Conservation (phyloP, 805 yeast genomes). For the Barnettozyma salicaria region DNA sequence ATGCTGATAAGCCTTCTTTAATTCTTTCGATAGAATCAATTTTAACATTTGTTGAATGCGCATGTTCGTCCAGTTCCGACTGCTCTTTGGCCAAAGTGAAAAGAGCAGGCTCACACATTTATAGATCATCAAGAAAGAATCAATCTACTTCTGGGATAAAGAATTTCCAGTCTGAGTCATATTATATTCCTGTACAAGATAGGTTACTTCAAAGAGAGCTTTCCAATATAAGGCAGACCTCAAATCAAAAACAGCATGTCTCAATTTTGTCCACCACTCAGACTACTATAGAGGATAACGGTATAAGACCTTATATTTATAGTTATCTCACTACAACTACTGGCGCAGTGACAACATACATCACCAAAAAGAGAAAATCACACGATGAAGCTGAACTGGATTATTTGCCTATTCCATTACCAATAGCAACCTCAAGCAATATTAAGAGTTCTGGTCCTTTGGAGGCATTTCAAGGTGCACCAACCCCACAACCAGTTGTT, state of each 20-base stretch:
- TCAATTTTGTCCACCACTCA: conserved; percentile 9
- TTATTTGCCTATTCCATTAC: conserved; percentile 27
- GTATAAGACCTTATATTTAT: conserved; percentile 20
- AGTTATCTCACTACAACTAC: conserved; percentile 10
- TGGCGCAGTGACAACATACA: neutral
- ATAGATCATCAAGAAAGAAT: conserved; percentile 42
- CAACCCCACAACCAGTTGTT: conserved; percentile 25
- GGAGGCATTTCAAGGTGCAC: too few relatives aligned
- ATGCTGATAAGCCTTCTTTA: conserved; percentile 47
- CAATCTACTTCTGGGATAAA: conserved; percentile 22
- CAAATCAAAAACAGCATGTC: conserved; percentile 10
- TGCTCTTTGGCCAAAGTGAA: conserved; percentile 57
- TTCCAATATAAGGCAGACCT: conserved; percentile 14
- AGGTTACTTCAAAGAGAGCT: conserved; percentile 26
- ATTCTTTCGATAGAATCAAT: conserved; percentile 59
- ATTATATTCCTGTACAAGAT: conserved; percentile 28
- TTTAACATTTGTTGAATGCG: conserved; percentile 59
- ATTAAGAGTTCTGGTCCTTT: conserved; percentile 37
- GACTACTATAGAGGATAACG: conserved; percentile 13
- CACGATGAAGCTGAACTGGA: conserved; percentile 15
- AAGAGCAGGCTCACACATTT: conserved; percentile 53
- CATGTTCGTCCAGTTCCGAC: conserved; percentile 41
- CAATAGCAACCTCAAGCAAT: conserved; percentile 39
- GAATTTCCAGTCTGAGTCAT: conserved; percentile 30
- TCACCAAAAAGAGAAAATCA: conserved; percentile 14